Conservation (phyloP, 768 basidiomycete genomes). For the Lanmaoa pseudosensibilis region DNA sequence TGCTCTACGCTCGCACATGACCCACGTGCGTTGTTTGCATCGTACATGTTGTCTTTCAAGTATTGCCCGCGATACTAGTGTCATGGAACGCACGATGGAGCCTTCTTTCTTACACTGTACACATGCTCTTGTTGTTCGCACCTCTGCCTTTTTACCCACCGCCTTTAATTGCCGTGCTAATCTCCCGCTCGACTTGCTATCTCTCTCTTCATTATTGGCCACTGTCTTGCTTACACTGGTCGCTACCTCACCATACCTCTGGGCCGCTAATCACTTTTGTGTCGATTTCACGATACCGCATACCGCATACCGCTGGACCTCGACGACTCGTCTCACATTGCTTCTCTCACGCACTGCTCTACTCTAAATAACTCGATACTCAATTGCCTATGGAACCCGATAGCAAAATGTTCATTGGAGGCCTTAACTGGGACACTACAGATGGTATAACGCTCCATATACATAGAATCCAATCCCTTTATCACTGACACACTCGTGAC, state of each 20-base stretch:
- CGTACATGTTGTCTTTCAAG: constrained; percentile 15
- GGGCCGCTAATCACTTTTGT: constrained; percentile 37
- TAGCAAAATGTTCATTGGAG: constrained; percentile 92
- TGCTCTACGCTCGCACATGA: constrained; percentile 10
- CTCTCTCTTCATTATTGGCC: constrained; percentile 26
- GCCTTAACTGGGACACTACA: constrained; percentile 89
- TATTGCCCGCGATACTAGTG: constrained; percentile 22
- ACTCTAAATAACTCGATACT: constrained; percentile 29
- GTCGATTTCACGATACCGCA: constrained; percentile 37
- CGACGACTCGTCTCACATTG: constrained; percentile 29
- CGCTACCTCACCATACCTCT: constrained; percentile 36
- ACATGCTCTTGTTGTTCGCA: constrained; percentile 18
- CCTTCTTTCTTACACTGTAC: constrained; percentile 19
- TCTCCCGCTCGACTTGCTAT: constrained; percentile 26
- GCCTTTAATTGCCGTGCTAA: constrained; percentile 31
- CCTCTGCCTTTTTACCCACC: constrained; percentile 14
- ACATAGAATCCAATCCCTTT: constrained; percentile 23
- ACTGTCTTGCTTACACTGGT: constrained; percentile 32
- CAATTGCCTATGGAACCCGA: constrained; percentile 34
- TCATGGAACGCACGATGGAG: constrained; percentile 26
- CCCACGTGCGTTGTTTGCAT: constrained; percentile 6
- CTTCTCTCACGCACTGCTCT: constrained; percentile 22
- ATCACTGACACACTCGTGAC: constrained; percentile 27
- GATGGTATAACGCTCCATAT: constrained; percentile 60
- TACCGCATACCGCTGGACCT: constrained; percentile 39